Evolutionary conservation across 2,329 filamentous ascomycete species (phyloP).

Genomic region (Endocalyx cinctus): DNA sequence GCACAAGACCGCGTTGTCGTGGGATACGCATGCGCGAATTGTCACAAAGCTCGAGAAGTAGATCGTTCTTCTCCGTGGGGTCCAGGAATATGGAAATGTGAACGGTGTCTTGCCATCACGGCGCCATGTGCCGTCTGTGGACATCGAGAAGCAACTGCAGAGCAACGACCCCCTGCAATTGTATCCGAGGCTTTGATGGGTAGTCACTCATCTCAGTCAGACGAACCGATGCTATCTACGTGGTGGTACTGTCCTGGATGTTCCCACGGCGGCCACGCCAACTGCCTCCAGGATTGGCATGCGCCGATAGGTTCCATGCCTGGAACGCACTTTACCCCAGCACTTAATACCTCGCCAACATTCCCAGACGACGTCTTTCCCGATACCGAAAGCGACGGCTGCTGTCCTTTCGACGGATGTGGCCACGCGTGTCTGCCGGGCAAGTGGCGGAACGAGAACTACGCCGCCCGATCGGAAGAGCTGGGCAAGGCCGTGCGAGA

Average conservation of each 20-base stretch:
- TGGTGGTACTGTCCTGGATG: conserved; percentile 65
- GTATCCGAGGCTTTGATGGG: conserved; percentile 17
- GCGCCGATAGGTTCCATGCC: conserved; percentile 22
- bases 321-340: neutral
- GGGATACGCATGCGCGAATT: conserved; percentile 50
- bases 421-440: conserved; percentile 60
- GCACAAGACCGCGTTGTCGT: conserved; percentile 52
- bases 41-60: conserved; percentile 52
- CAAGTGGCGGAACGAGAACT: conserved; percentile 46
- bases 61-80: conserved; percentile 38
- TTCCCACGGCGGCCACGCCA: conserved; percentile 57
- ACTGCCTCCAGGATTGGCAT: conserved; percentile 58
- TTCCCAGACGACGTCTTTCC: conserved; percentile 22
- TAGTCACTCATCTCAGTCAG: conserved; percentile 4
- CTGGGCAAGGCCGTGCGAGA: conserved; percentile 44
- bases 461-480: conserved; percentile 45
- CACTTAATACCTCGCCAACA: conserved; percentile 3
- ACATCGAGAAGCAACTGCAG: conserved; percentile 43
- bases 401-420: conserved; percentile 61
- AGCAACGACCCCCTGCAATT: conserved; percentile 23
- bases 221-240: conserved; percentile 32
- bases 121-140: conserved; percentile 57
- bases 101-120: conserved; percentile 49
- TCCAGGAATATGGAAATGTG: conserved; percentile 51
- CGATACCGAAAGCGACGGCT: conserved; percentile 47